phyloP scores from a whole-genome alignment of 352 stramenopile species.

The Globisporangium radiosum region DNA sequence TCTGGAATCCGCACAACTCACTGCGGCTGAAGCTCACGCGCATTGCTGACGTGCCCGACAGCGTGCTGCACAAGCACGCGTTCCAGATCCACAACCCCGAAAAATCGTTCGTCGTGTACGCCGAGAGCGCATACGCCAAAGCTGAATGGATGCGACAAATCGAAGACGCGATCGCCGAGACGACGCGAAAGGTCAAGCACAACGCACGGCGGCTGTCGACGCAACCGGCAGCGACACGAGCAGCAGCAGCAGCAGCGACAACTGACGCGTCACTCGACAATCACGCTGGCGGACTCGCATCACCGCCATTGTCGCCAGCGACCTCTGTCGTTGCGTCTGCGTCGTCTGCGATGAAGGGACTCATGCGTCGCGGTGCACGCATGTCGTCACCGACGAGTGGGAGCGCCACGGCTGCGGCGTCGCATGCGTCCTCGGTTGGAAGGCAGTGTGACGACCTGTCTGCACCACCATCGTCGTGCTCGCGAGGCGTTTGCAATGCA shows the following conservation, averaged over 20 bases:
- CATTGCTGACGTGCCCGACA: constrained; percentile 72
- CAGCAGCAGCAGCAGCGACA: constrained; percentile 2
- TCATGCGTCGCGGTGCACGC: constrained; percentile 48
- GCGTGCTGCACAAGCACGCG: constrained; percentile 59
- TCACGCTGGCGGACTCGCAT: background rate
- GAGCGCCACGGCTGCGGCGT: background rate
- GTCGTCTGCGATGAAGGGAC: constrained; percentile 34
- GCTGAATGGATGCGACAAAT: constrained; percentile 80
- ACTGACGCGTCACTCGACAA: background rate
- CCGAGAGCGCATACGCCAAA: constrained; percentile 56
- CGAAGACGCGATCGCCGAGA: constrained; percentile 64
- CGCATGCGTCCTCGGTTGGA: too few relatives aligned
- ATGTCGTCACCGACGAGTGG: constrained; percentile 24
- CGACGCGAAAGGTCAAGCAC: constrained; percentile 69
- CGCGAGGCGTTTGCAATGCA: too few relatives aligned
- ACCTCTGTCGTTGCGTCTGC: constrained; percentile 13
- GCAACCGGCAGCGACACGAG: constrained; percentile 5
- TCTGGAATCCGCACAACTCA: constrained; percentile 83
- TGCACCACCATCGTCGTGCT: too few relatives aligned
- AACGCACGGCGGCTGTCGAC: constrained; percentile 63
- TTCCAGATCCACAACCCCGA: constrained; percentile 84
- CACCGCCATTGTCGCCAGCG: constrained; percentile 4
- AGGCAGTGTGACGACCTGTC: too few relatives aligned
- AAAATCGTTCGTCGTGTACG: constrained; percentile 83
- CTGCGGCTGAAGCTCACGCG: constrained; percentile 77